A percentile compares a stretch with the other conserved stretches of the same genome.
Evolutionary conservation across 2,329 filamentous ascomycete species (phyloP).

Genomic region (Septoria petroselini): DNA sequence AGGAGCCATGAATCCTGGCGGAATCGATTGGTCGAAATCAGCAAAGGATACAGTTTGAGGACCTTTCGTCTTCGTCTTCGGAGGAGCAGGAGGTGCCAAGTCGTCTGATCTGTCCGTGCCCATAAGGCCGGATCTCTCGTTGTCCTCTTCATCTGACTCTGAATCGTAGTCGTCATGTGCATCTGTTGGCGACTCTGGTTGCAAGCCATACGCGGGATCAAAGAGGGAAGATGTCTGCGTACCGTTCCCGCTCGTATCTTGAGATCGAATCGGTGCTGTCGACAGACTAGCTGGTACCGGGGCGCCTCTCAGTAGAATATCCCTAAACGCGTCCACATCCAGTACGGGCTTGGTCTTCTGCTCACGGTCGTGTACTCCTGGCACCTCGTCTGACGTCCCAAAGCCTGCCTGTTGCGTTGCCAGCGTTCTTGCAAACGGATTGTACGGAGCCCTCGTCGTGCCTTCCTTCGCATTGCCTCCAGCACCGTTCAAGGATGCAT

Average conservation of each 20-base stretch:
- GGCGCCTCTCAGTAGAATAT: slow-evolving; percentile 69
- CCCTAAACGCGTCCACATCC: slow-evolving; percentile 73
- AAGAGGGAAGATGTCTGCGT: slow-evolving; percentile 57
- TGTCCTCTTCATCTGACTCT: slow-evolving; percentile 37
- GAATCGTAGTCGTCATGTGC: slow-evolving; percentile 49
- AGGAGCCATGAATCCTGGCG: slow-evolving; percentile 24
- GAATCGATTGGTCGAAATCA: slow-evolving; percentile 36
- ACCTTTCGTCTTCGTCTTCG: slow-evolving; percentile 68
- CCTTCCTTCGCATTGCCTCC: slow-evolving; percentile 16
- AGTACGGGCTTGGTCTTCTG: slow-evolving; percentile 44
- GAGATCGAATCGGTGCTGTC: slow-evolving; percentile 17
- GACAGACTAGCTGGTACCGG: slow-evolving; percentile 34
- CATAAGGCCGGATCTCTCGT: slow-evolving; percentile 40
- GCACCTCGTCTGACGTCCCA: slow-evolving; percentile 13
- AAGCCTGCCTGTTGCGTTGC: slow-evolving; percentile 31
- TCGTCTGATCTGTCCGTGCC: slow-evolving; percentile 44
- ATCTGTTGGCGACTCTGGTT: slow-evolving; percentile 53
- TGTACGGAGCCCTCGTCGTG: slow-evolving; percentile 31
- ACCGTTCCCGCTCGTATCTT: slow-evolving; percentile 48
- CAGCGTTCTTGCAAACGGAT: slow-evolving; percentile 38
- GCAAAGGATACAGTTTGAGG: slow-evolving; percentile 39
- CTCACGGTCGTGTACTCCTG: slow-evolving; percentile 15
- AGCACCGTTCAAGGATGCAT: slow-evolving; percentile 26
- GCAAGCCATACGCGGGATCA: slow-evolving; percentile 46
- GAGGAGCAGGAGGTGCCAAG: slow-evolving; percentile 63